Base-by-base conservation (phyloP, 495 filamentous ascomycete genomes). In the Xylaria palmicola region DNA sequence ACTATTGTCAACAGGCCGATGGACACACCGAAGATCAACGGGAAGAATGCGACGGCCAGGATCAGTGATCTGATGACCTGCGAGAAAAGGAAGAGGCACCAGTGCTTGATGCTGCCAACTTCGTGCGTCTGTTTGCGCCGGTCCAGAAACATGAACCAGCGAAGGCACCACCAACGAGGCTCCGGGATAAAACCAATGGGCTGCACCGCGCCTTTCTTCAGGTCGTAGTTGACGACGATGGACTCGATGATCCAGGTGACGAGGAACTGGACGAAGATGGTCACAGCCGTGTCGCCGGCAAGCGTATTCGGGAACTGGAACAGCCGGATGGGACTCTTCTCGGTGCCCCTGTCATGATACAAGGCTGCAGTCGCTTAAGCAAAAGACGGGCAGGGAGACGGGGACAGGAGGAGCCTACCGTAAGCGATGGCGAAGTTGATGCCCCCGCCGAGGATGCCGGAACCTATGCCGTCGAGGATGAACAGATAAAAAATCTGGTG, bases 391-490 rank as follows among this genome's bases (percentile, higher is more conserved):
- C 0, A 32, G 13, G 40, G 7, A 61, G 15, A 34, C 36, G 37
- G 24, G 40, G 19, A 24, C 7, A n/a, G 27, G 30, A 32, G 1
- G 15, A 30, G 6, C 51, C 63, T 54, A 77, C 74, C 71, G 60
- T 79, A 80, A 40, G 76, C 76, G 30, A 77, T 72, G 27, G 75
- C 75, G 50, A 79, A 77, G 65, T 80, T 79, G 62, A 78, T 73
- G 6, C 65, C 76, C 12, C 72, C 78, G 0, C 74, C 74, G 0
- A 79, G 17, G 45, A 74, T 48, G 56, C 71, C 60, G n/a, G 76
- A 72, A 20, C 68, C 69, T 27, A 80, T 32, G 4, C 75, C 77
- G 58, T 78, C 72, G 8, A 76, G 40, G 45, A 72, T 32, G 56
- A 77, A 68, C 15, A 80, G 67, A 60, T 79, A 77, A 22, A 75